Conservation (phyloP, 306 rosid species). For the Phaseolus lunatus region DNA sequence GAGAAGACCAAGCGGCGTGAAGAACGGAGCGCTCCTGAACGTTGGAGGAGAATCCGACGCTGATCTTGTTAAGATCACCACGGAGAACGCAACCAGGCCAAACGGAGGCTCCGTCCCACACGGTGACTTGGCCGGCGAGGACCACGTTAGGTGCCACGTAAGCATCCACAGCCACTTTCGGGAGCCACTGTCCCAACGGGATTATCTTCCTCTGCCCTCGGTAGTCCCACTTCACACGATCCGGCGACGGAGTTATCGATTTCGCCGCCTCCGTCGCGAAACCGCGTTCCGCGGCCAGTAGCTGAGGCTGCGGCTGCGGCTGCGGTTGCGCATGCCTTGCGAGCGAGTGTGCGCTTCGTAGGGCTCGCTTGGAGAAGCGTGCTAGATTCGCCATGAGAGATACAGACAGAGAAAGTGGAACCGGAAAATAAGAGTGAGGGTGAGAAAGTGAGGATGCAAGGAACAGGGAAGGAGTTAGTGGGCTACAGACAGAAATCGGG, state of each 20-base stretch:
- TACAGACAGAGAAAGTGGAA: constrained; percentile 6
- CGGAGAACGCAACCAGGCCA: constrained; percentile 97
- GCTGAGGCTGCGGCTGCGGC: constrained; percentile 37
- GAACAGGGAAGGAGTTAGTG: neutral
- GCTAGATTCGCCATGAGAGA: constrained; percentile 70
- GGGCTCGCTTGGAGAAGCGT: constrained; percentile 75
- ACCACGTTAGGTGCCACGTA: constrained; percentile 98
- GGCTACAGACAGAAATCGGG: constrained; percentile 8
- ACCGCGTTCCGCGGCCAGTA: constrained; percentile 51
- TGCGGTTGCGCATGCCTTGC: constrained; percentile 39
- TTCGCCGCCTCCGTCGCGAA: constrained; percentile 65
- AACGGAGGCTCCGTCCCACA: constrained; percentile 90
- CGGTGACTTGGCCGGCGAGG: constrained; percentile 94
- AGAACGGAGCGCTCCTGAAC: constrained; percentile 92
- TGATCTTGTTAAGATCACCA: constrained; percentile 97
- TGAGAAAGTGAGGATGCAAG: neutral
- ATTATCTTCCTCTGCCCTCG: constrained; percentile 95
- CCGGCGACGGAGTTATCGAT: constrained; percentile 62
- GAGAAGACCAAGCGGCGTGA: constrained; percentile 98
- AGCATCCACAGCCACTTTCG: constrained; percentile 94
- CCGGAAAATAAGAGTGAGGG: neutral
- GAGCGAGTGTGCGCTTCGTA: constrained; percentile 47
- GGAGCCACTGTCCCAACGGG: constrained; percentile 95
- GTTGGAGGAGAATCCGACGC: constrained; percentile 90
- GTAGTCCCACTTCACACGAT: constrained; percentile 97